Evolutionary conservation across 768 basidiomycete genomes (phyloP).

Genomic region (Trametopsis cervina): DNA sequence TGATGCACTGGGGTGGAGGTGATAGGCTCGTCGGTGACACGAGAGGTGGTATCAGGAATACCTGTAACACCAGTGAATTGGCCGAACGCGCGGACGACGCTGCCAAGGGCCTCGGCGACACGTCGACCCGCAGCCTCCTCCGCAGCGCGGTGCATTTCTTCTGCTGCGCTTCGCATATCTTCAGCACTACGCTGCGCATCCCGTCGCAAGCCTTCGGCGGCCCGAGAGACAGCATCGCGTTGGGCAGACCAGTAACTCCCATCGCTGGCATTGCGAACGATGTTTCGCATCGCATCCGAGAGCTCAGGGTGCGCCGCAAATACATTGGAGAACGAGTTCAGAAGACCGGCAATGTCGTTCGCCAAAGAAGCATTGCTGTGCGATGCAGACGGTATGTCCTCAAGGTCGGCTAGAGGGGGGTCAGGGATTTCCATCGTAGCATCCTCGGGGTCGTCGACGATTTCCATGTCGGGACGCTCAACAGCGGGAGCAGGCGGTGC

Average conservation of each 20-base stretch:
- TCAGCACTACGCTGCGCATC: constrained; percentile 29
- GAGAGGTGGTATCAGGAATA: not conserved
- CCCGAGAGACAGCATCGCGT: constrained; percentile 49
- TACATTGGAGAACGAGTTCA: constrained; percentile 48
- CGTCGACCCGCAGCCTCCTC: constrained; percentile 63
- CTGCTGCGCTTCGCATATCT: constrained; percentile 32
- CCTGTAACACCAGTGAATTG: constrained; percentile 16
- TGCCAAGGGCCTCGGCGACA: constrained; percentile 56
- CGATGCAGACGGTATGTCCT: constrained; percentile 20
- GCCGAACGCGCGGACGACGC: constrained; percentile 50
- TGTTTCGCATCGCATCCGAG: constrained; percentile 57
- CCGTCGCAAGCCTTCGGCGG: constrained; percentile 42
- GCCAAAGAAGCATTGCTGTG: constrained; percentile 39
- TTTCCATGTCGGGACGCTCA: constrained; percentile 2
- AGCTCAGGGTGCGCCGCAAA: constrained; percentile 66
- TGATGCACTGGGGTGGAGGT: constrained; percentile 18
- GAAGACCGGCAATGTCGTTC: constrained; percentile 55
- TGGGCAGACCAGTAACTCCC: constrained; percentile 69
- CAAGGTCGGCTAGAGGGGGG: constrained; percentile 45
- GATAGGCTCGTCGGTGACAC: constrained; percentile 7
- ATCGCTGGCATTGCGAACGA: constrained; percentile 51
- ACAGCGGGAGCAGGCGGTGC: constrained; percentile 2
- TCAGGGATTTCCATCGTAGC: constrained; percentile 27
- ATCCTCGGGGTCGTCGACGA: constrained; percentile 9
- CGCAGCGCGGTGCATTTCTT: constrained; percentile 37